A percentile compares a stretch with the other conserved stretches of the same genome.
phyloP scores from a whole-genome alignment of 2,329 filamentous ascomycete species.

The Fusarium globosum region DNA sequence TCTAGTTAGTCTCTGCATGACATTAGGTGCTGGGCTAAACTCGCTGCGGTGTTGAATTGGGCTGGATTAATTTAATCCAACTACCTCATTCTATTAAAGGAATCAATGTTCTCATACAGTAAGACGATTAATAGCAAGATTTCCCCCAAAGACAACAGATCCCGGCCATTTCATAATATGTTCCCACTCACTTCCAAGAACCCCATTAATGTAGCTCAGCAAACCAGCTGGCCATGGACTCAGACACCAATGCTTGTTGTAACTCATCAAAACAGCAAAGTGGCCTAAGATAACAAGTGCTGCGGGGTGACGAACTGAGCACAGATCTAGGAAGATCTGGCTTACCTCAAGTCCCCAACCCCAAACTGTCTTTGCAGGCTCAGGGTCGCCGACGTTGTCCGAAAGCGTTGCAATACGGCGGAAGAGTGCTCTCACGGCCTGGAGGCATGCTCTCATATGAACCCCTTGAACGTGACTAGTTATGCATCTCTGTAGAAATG shows the following conservation, averaged over 20 bases:
- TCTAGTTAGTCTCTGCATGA: neutral
- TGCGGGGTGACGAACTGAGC: fast-evolving
- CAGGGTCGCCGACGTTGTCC: neutral
- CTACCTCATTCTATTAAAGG: fast-evolving
- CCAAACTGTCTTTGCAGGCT: neutral
- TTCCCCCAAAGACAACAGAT: neutral
- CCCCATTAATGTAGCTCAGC: neutral
- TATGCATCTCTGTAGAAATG: neutral
- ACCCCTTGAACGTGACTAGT: fast-evolving
- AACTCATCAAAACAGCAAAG: neutral
- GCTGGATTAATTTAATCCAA: neutral
- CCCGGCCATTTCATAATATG: neutral
- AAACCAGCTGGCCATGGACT: neutral
- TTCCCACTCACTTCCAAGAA: neutral
- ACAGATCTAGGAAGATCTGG: neutral
- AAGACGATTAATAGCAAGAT: fast-evolving
- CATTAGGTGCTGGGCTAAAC: neutral
- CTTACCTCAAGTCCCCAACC: neutral
- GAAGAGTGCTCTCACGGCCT: neutral
- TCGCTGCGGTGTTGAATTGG: neutral
- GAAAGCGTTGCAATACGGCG: neutral
- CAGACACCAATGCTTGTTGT: neutral
- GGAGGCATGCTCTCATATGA: neutral
- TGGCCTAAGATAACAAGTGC: neutral
- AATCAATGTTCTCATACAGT: fast-evolving